A percentile compares a stretch with the other conserved stretches of the same genome.
phyloP scores from a whole-genome alignment of 768 basidiomycete species.

The Pluteus cervinus region DNA sequence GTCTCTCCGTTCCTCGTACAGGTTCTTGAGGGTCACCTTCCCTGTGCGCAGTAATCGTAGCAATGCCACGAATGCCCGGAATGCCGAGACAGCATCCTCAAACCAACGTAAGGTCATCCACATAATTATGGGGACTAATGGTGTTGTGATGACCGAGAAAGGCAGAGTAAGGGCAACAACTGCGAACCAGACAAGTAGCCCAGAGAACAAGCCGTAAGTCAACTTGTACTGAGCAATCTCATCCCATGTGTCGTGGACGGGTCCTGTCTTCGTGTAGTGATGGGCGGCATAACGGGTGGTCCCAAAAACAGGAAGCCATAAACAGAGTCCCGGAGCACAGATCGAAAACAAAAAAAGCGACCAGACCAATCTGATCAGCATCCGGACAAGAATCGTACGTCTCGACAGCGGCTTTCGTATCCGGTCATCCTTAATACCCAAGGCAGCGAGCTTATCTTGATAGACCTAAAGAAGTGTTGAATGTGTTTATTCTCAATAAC shows the following conservation, averaged over 20 bases:
- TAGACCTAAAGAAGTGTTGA: slow-evolving; percentile 43
- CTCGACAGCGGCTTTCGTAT: slow-evolving; percentile 59
- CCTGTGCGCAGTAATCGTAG: slow-evolving; percentile 59
- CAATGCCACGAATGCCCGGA: slow-evolving; percentile 67
- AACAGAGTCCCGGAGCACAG: slow-evolving; percentile 69
- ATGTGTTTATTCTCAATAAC: not conserved
- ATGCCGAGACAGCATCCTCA: slow-evolving; percentile 76
- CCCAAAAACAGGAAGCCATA: slow-evolving; percentile 77
- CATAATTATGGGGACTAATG: slow-evolving; percentile 70
- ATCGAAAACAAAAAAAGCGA: slow-evolving; percentile 53
- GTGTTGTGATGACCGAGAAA: slow-evolving; percentile 46
- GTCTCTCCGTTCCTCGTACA: slow-evolving; percentile 48
- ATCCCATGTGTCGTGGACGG: slow-evolving; percentile 82
- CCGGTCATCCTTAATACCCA: slow-evolving; percentile 82
- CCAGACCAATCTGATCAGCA: slow-evolving; percentile 63
- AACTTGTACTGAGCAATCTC: slow-evolving; percentile 90
- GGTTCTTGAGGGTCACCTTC: slow-evolving; percentile 42
- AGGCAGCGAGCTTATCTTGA: slow-evolving; percentile 61
- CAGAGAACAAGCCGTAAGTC: slow-evolving; percentile 73
- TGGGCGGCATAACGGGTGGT: slow-evolving; percentile 66
- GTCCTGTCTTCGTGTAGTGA: slow-evolving; percentile 77
- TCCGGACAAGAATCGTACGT: slow-evolving; percentile 51
- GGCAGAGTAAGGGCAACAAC: slow-evolving; percentile 57
- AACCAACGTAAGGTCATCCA: slow-evolving; percentile 89
- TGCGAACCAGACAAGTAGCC: slow-evolving; percentile 58